Evolutionary conservation across 176 grass and related monocot genomes (phyloP), one percentile per base, ranked within the genome.

Genomic region (Carex cristatella): DNA sequence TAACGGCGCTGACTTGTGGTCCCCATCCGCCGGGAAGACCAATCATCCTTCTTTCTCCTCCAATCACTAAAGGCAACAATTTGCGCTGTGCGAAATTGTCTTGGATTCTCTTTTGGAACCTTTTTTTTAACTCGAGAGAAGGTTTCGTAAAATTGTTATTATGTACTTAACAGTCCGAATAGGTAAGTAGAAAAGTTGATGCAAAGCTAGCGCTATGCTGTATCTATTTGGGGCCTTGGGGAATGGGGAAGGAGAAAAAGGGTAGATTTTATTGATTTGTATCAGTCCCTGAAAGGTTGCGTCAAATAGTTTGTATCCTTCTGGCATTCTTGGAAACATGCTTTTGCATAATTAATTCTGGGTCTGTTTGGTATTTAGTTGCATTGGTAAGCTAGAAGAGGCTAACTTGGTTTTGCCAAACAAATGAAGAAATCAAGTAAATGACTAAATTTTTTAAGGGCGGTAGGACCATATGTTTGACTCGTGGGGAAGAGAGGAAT

Each of bases 1-100:
- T 83, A 93, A 92, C 73, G 90, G 94, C 58, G 92, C 85, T 13
- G 96, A 99, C 81, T 49, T 95, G 7, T 95, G 96, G 96, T 90
- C 91, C 13, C 87, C 87, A 57, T 82, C 81, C 0, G 72, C 33
- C 14, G 33, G 56, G 28, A 87, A 85, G 3, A 35, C 63, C 35
- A 81, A 18, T 66, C 58, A 56, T 67, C 51, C 6, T 19, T 32
- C 74, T 0, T 53, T 54, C 11, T 71, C 84, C 68, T 8, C 23
- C 1, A 35, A 58, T 15, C 74, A 79, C 19, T 79, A 58, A 16
- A 51, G 62, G 42, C 16, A 33, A 68, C 23, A 83, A 69, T 83
- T 83, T 83, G 81, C 44, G 48, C 9, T 49, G 1, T 49, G 44
- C 7, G 9, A 49, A 10, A 49, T 49, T 49, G 48, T 51, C 2